Conservation (phyloP, 495 filamentous ascomycete species). For the Aspergillus ellipticus region DNA sequence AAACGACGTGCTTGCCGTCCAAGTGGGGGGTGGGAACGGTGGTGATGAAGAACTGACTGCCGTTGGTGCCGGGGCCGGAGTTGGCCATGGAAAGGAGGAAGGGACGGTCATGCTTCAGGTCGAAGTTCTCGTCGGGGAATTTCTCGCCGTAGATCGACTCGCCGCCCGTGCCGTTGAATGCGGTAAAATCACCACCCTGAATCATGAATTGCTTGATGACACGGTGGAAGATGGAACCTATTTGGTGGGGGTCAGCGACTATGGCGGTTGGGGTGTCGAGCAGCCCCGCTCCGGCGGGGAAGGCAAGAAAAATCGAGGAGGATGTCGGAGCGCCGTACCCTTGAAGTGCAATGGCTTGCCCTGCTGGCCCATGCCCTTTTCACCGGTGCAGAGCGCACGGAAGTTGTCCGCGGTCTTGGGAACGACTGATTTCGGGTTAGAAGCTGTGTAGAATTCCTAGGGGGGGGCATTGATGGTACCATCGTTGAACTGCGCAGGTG, state of each 20-base stretch:
- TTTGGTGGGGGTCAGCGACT: constrained; percentile 1
- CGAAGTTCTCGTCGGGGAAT: constrained; percentile 97
- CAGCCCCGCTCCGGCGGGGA: constrained; percentile 7
- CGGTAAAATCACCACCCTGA: constrained; percentile 97
- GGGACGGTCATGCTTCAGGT: constrained; percentile 87
- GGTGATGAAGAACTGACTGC: constrained; percentile 97
- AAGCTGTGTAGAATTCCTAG: constrained; percentile 1
- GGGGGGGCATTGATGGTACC: constrained; percentile 34
- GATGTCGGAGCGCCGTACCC: constrained; percentile 29
- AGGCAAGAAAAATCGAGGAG: constrained; percentile 5
- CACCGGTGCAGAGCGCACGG: constrained; percentile 85
- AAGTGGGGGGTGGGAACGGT: constrained; percentile 91
- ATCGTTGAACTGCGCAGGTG: constrained; percentile 63
- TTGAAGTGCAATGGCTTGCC: constrained; percentile 78
- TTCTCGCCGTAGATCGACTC: constrained; percentile 98
- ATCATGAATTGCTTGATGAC: constrained; percentile 99
- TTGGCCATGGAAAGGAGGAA: constrained; percentile 98
- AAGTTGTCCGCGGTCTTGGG: constrained; percentile 96
- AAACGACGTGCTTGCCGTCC: constrained; percentile 83
- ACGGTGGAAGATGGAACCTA: constrained; percentile 83
- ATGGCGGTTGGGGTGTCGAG: neutral
- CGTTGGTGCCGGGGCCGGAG: constrained; percentile 90
- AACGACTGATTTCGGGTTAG: constrained; percentile 54
- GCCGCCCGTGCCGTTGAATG: constrained; percentile 91
- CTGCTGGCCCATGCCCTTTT: constrained; percentile 81